phyloP scores from a whole-genome alignment of 2,329 filamentous ascomycete genomes.

The Aureobasidium zeae region DNA sequence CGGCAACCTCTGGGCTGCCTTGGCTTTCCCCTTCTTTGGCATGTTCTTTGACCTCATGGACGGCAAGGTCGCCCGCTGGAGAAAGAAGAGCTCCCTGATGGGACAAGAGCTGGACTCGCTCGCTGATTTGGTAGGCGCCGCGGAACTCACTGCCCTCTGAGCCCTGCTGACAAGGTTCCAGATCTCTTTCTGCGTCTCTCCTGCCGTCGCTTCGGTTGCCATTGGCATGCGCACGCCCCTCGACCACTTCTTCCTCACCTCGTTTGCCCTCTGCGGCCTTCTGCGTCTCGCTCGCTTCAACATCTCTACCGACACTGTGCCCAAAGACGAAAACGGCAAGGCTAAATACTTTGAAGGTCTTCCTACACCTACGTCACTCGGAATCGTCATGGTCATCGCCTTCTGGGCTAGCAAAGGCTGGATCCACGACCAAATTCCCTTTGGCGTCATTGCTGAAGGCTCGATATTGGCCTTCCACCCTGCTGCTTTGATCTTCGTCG shows the following conservation, averaged over 20 bases:
- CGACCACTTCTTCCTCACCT: constrained; percentile 72
- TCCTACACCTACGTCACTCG: constrained; percentile 83
- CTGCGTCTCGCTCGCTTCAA: constrained; percentile 95
- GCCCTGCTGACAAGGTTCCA: too few species aligned
- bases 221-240: constrained; percentile 75
- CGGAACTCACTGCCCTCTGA: not conserved
- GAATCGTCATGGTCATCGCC: constrained; percentile 73
- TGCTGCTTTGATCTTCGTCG: constrained; percentile 65
- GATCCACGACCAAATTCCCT: constrained; percentile 68
- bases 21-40: constrained; percentile 81
- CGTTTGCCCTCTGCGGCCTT: constrained; percentile 91
- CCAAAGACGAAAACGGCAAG: constrained; percentile 87
- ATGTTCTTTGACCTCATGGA: constrained; percentile 98
- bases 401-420: constrained; percentile 78
- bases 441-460: constrained; percentile 59
- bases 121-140: constrained; percentile 68
- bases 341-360: constrained; percentile 94
- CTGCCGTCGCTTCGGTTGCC: constrained; percentile 77
- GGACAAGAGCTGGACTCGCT: constrained; percentile 94
- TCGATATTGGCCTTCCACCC: constrained; percentile 76
- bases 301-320: constrained; percentile 79
- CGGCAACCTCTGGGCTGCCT: constrained; percentile 68
- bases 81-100: constrained; percentile 95
- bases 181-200: constrained; percentile 93
- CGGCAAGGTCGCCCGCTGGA: constrained; percentile 91